Evolutionary conservation across 805 yeast genomes (phyloP).

Genomic region (Yamadazyma phyllophila): DNA sequence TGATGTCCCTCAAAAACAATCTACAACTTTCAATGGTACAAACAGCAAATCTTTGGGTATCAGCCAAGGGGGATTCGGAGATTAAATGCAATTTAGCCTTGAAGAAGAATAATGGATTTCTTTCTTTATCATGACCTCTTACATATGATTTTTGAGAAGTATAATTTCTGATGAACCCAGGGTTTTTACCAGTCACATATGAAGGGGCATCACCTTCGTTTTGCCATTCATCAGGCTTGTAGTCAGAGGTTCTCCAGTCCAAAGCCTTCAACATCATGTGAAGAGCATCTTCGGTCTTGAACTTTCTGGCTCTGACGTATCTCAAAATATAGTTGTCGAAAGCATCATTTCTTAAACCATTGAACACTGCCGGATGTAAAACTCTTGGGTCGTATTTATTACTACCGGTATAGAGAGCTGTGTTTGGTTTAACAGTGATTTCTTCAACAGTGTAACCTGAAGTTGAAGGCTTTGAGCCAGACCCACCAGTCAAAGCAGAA

Average conservation of each 20-base stretch:
- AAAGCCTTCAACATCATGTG: conserved; percentile 71
- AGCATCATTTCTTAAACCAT: conserved; percentile 57
- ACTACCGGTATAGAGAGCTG: conserved; percentile 48
- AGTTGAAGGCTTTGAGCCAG: neutral
- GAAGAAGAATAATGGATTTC: conserved; percentile 78
- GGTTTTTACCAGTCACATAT: conserved; percentile 37
- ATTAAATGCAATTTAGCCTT: conserved; percentile 70
- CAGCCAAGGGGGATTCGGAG: conserved; percentile 58
- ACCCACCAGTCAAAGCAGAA: neutral
- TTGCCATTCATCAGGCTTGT: conserved; percentile 60
- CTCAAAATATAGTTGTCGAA: conserved; percentile 78
- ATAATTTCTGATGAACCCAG: conserved; percentile 55
- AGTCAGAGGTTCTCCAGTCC: conserved; percentile 69
- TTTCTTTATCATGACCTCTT: conserved; percentile 67
- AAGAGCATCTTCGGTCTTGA: conserved; percentile 66
- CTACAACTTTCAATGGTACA: conserved; percentile 80
- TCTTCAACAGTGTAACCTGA: conserved; percentile 10
- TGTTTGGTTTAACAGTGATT: conserved; percentile 16
- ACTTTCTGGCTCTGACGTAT: conserved; percentile 84
- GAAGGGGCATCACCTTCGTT: conserved; percentile 69
- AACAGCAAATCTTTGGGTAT: conserved; percentile 72
- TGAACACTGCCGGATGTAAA: conserved; percentile 47
- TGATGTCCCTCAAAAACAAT: conserved; percentile 52
- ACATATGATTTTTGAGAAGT: conserved; percentile 68
- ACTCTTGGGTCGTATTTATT: conserved; percentile 51